Conservation (phyloP, 2,329 filamentous ascomycete genomes). For the Pseudogymnoascus sp. region DNA sequence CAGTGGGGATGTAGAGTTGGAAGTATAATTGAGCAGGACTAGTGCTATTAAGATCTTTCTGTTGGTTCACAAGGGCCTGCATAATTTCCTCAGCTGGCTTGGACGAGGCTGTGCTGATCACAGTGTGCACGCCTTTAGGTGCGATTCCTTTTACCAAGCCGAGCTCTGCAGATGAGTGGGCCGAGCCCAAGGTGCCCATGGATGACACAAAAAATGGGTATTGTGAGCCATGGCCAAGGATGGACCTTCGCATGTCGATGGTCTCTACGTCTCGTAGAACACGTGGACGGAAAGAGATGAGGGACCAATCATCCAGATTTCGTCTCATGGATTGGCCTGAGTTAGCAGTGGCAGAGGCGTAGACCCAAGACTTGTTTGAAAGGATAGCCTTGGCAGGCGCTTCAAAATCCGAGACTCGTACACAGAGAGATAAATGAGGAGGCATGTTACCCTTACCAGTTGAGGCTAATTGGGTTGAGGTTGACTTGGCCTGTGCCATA, state of each 20-base stretch:
- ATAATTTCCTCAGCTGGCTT: not conserved
- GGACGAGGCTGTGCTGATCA: not conserved
- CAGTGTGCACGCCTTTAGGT: not conserved
- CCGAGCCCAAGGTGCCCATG: not conserved
- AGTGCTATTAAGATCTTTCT: not conserved
- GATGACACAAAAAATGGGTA: not conserved
- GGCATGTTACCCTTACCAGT: not conserved
- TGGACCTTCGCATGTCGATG: not conserved
- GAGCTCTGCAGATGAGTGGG: not conserved
- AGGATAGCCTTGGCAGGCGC: not conserved
- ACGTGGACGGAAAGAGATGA: not conserved
- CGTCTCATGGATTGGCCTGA: not conserved
- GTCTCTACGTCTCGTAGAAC: not conserved
- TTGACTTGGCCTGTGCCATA: not conserved
- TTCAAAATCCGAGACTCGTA: not conserved
- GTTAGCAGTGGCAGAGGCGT: not conserved
- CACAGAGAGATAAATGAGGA: not conserved
- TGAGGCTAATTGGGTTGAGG: not conserved
- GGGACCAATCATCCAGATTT: not conserved
- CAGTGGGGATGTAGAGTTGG: slow-evolving; percentile 50
- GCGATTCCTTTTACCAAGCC: not conserved
- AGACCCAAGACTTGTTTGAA: not conserved
- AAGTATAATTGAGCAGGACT: slow-evolving; percentile 36
- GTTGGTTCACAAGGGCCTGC: not conserved
- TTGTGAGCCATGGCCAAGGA: not conserved